Evolutionary conservation across 202 grass and related monocot genomes (phyloP).

Genomic region (Saccharum hybrid): DNA sequence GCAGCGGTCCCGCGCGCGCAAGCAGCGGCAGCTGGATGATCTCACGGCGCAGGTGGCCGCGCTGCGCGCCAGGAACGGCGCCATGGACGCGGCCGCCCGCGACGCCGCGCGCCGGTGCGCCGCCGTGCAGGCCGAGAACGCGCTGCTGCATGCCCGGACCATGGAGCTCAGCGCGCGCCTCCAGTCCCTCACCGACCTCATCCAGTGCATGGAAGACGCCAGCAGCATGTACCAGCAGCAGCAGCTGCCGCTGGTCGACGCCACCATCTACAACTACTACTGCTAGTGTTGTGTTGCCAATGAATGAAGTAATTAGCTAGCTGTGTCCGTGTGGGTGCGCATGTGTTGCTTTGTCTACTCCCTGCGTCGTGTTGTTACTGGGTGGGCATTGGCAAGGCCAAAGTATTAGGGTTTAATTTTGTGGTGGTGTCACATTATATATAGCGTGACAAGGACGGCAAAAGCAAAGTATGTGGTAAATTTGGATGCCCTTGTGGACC

Average conservation of each 20-base stretch:
- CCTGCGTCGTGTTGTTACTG: slow-evolving; percentile 22
- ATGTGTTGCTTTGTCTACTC: background rate
- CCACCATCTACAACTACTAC: slow-evolving; percentile 44
- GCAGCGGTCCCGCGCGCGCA: slow-evolving; percentile 66
- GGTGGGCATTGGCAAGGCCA: slow-evolving; percentile 30
- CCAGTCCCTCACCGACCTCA: slow-evolving; percentile 48
- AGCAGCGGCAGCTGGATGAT: slow-evolving; percentile 57
- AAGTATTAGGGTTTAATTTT: slow-evolving; percentile 3
- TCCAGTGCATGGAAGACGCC: slow-evolving; percentile 47
- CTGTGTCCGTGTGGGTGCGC: background rate
- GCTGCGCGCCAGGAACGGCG: slow-evolving; percentile 46
- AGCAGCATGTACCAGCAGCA: background rate
- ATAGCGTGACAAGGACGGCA: slow-evolving; percentile 39
- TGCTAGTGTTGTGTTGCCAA: background rate
- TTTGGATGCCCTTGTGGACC: slow-evolving; percentile 39
- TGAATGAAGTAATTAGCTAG: background rate
- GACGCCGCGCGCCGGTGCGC: slow-evolving; percentile 33
- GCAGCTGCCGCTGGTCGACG: slow-evolving; percentile 38
- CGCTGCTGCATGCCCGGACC: slow-evolving; percentile 52
- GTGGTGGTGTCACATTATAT: slow-evolving; percentile 19
- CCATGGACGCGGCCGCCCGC: slow-evolving; percentile 43
- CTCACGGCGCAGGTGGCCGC: slow-evolving; percentile 45
- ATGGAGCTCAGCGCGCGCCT: slow-evolving; percentile 59
- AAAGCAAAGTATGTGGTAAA: slow-evolving; percentile 32
- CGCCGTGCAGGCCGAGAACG: slow-evolving; percentile 64